Percentiles rank a stretch among this genome's conserved stretches.
Evolutionary conservation across 2,329 filamentous ascomycete genomes (phyloP).

Genomic region (Aspergillus awamori): DNA sequence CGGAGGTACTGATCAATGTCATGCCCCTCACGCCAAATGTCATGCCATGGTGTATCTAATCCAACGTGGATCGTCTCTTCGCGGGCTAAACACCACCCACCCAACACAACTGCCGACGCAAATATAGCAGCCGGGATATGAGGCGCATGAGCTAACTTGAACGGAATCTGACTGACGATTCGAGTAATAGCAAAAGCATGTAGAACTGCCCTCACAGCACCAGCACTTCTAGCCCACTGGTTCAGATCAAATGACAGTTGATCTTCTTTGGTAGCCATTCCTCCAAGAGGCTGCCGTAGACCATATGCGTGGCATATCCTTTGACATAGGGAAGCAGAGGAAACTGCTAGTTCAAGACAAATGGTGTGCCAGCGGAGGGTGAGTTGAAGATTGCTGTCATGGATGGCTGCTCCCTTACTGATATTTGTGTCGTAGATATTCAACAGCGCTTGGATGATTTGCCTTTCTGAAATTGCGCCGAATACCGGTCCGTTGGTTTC

Average conservation of each 20-base stretch:
- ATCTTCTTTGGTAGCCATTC: neutral
- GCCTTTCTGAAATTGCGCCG: neutral
- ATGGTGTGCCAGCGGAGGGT: conserved; percentile 23
- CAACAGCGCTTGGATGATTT: conserved; percentile 2
- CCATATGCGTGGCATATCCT: conserved; percentile 12
- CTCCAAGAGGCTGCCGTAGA: neutral
- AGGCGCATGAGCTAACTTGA: neutral
- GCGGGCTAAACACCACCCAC: neutral
- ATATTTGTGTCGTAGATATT: conserved; percentile 14
- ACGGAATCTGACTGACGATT: neutral
- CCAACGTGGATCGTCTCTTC: neutral
- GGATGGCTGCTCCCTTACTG: neutral
- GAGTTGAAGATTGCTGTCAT: neutral
- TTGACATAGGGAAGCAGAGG: conserved; percentile 18
- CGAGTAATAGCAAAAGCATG: conserved; percentile 2
- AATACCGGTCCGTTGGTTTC: neutral
- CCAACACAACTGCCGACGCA: neutral
- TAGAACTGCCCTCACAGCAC: neutral
- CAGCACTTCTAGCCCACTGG: conserved; percentile 13
- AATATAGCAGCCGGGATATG: neutral
- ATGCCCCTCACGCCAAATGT: neutral
- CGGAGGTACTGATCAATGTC: neutral
- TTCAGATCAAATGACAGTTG: neutral
- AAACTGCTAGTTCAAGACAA: conserved; percentile 18
- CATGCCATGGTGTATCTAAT: neutral